Evolutionary conservation across 192 early-diverging fungal species (phyloP).

Genomic region (Coemansia sp.): DNA sequence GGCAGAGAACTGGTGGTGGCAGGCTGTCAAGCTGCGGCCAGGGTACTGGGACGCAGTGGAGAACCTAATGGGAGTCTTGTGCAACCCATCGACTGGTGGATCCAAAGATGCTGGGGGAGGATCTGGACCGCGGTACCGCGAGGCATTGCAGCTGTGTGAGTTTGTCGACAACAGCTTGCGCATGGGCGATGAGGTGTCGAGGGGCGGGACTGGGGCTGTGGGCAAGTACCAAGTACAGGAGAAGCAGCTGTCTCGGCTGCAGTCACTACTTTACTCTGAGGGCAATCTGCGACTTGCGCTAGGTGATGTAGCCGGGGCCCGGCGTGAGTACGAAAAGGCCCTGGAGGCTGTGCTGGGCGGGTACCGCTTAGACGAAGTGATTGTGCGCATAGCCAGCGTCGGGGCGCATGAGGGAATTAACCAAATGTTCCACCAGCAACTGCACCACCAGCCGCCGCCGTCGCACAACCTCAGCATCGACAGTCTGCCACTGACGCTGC

Average conservation of each 20-base stretch:
- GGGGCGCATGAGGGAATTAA: slow-evolving; percentile 47
- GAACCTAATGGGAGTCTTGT: slow-evolving; percentile 83
- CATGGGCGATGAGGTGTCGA: slow-evolving; percentile 18
- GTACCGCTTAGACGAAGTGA: slow-evolving; percentile 45
- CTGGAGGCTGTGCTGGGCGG: slow-evolving; percentile 73
- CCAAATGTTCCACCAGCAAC: slow-evolving; percentile 48
- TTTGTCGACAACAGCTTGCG: slow-evolving; percentile 70
- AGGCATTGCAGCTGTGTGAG: slow-evolving; percentile 83
- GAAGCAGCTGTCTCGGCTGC: slow-evolving; percentile 71
- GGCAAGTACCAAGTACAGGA: slow-evolving; percentile 55
- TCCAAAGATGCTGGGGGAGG: slow-evolving; percentile 2
- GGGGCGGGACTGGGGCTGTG: slow-evolving; percentile 12
- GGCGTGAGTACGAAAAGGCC: slow-evolving; percentile 81
- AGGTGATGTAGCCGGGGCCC: slow-evolving; percentile 70
- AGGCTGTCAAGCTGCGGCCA: slow-evolving; percentile 79
- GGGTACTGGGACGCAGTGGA: slow-evolving; percentile 93
- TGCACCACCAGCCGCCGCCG: slow-evolving; percentile 29
- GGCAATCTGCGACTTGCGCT: slow-evolving; percentile 83
- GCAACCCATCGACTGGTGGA: slow-evolving; percentile 36
- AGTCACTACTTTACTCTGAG: slow-evolving; percentile 85
- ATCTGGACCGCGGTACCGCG: slow-evolving; percentile 63
- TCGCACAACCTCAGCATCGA: slow-evolving; percentile 28
- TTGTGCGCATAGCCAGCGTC: slow-evolving; percentile 52
- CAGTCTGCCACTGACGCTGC: slow-evolving; percentile 60
- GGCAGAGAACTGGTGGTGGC: slow-evolving; percentile 85